Conservation (phyloP, 768 basidiomycete species). For the Leccinum rimulosum region DNA sequence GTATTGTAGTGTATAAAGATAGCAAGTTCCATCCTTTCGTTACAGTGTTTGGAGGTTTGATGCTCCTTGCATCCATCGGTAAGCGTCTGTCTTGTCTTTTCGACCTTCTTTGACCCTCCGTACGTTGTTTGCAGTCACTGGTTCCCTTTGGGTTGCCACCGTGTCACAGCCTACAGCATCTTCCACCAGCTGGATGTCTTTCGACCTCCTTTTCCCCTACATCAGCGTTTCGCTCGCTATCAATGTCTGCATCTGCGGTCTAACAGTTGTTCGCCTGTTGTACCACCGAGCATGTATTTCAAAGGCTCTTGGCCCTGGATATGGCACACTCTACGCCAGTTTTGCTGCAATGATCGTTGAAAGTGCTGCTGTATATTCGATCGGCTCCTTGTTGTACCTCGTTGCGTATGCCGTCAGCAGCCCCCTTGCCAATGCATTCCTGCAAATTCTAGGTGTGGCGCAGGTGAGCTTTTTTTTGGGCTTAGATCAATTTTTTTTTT, state of each 20-base stretch:
- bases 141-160: conserved; percentile 29
- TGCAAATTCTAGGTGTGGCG: conserved; percentile 31
- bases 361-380: conserved; percentile 34
- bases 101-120: neutral
- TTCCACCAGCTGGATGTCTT: conserved; percentile 29
- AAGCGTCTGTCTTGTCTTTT: neutral
- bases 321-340: conserved; percentile 29
- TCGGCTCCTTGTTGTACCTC: conserved; percentile 33
- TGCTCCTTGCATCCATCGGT: conserved; percentile 28
- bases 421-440: conserved; percentile 27
- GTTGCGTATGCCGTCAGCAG: conserved; percentile 25
- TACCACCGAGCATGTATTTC: conserved; percentile 27
- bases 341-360: conserved; percentile 36
- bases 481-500: neutral
- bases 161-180: conserved; percentile 24
- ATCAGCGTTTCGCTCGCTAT: conserved; percentile 32
- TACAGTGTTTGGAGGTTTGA: conserved; percentile 12
- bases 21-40: conserved; percentile 21
- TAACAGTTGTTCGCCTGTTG: conserved; percentile 33
- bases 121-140: conserved; percentile 19
- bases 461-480: conserved; percentile 19
- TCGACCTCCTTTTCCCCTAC: conserved; percentile 32
- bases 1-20: conserved; percentile 31
- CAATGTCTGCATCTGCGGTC: conserved; percentile 31
- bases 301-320: conserved; percentile 25